Base-by-base conservation (phyloP, 495 filamentous ascomycete species). In the Symbiotaphrina buchneri region DNA sequence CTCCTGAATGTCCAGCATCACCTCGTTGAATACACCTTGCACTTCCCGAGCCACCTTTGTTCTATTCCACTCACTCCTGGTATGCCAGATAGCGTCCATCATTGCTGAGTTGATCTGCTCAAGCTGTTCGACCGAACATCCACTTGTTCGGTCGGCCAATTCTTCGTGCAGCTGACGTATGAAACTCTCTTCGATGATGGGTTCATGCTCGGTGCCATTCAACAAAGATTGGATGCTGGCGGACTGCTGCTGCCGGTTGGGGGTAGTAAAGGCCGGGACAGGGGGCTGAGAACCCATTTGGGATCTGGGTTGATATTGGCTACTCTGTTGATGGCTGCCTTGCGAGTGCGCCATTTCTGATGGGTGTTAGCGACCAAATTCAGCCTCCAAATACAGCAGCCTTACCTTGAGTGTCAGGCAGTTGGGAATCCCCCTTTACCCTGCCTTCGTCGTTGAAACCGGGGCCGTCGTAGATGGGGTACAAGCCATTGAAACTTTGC, bases 81-180 rank as follows among this genome's bases (percentile, higher is more conserved):
- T 61, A 35, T 58, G 63, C 87, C 87, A 97, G 10, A 95, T 56
- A 25, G 67, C 65, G 36, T 83, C 73, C 85, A 94, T 94, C 42
- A 93, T 52, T 34, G 67, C 69, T n/a, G 83, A 70, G 45, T 81
- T 79, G 46, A 91, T 68, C 47, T 93, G 84, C 54, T 95, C 85
- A 18, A 97, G 59, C 47, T 97, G 90, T 52, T 95, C 87, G 23
- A 97, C 71, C 1, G 68, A 75, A 52, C 70, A 83, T 0, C 83
- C 83, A 25, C 72, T 74, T 5, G 76, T 78, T 19, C 62, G 59
- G 10, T 63, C 47, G 0, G 68, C 64, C 14, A 92, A 49, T 18
- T 60, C 47, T 0, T 55, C 41, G 31, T 75, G 59, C 21, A 91
- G 58, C 10, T 55, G 41, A 6, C 59, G 45, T 23, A 77, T 45